Conservation (phyloP, 2,329 filamentous ascomycete species). For the Berkeleyomyces rouxiae region DNA sequence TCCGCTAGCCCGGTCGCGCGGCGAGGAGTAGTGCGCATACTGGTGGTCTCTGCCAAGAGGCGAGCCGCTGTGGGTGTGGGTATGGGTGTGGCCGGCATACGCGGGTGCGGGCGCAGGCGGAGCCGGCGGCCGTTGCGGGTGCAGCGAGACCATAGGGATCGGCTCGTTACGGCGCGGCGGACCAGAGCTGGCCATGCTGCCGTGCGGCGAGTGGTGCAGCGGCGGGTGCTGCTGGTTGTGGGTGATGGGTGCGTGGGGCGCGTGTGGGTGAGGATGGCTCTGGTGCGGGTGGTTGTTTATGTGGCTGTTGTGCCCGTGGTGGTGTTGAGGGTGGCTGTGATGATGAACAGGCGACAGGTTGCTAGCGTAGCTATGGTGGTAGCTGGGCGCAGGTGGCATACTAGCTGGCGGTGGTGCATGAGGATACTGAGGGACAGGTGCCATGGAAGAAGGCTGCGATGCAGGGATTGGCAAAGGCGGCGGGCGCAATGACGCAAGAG, state of each 20-base stretch:
- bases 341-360: constrained; percentile 4
- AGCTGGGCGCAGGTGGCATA: constrained; percentile 20
- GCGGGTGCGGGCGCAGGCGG: background rate
- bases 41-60: constrained; percentile 2
- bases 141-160: constrained; percentile 1
- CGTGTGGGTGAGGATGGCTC: background rate
- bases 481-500: constrained; percentile 13
- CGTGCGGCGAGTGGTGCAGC: constrained; percentile 7
- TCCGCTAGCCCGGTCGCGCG: background rate
- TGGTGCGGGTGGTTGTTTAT: constrained; percentile 3
- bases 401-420: constrained; percentile 21
- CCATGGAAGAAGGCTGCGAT: constrained; percentile 6
- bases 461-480: constrained; percentile 9
- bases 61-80: constrained; percentile 2
- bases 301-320: constrained; percentile 1
- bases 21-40: constrained; percentile 15
- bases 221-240: background rate
- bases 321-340: constrained; percentile 8
- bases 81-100: background rate
- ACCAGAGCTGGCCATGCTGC: background rate
- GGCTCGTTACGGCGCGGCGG: constrained; percentile 4
- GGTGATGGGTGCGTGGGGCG: background rate
- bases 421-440: constrained; percentile 15
- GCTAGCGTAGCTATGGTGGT: constrained; percentile 3
- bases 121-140: constrained; percentile 1